These are phyloP conservation scores for Naganishia albida DNA, from an alignment of 1,284 basidiomycete species.

Conservation along the genomic window DNA sequence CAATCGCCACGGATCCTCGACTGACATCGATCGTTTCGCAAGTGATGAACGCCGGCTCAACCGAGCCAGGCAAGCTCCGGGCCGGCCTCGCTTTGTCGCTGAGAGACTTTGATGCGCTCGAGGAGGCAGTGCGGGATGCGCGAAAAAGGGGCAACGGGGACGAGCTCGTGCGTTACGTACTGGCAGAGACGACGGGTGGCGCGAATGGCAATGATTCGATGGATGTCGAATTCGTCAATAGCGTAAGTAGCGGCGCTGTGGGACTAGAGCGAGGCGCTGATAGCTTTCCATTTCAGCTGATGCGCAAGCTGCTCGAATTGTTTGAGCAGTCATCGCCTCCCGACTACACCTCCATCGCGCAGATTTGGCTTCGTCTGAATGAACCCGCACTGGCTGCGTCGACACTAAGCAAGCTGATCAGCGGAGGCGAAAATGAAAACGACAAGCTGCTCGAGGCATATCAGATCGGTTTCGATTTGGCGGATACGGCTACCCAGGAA, in stretches of 20 bases:
- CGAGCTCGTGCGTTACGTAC: conserved; percentile 78
- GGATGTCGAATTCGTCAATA: conserved; percentile 55
- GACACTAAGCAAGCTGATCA: conserved; percentile 45
- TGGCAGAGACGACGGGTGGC: conserved; percentile 78
- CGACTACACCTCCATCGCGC: conserved; percentile 74
- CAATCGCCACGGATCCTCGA: conserved; percentile 65
- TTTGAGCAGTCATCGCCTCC: conserved; percentile 64
- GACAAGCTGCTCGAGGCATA: conserved; percentile 76
- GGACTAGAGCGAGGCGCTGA: background rate
- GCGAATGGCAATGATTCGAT: conserved; percentile 50
- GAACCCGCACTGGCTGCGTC: conserved; percentile 59
- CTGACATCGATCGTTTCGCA: conserved; percentile 80
- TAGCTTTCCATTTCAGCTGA: conserved; percentile 45
- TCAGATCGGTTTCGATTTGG: conserved; percentile 90
- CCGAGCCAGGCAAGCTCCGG: conserved; percentile 82
- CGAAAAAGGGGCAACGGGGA: conserved; percentile 61
- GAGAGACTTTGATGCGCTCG: conserved; percentile 67
- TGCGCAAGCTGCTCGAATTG: conserved; percentile 68
- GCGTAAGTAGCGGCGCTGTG: conserved; percentile 57
- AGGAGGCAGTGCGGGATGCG: conserved; percentile 10
- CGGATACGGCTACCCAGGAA: conserved; percentile 87
- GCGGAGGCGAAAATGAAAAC: conserved; percentile 51
- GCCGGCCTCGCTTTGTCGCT: conserved; percentile 92
- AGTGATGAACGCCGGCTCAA: conserved; percentile 79
- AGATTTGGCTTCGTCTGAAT: conserved; percentile 82